Conservation (phyloP, 345 rosid species). For the Rhizophora apiculata region DNA sequence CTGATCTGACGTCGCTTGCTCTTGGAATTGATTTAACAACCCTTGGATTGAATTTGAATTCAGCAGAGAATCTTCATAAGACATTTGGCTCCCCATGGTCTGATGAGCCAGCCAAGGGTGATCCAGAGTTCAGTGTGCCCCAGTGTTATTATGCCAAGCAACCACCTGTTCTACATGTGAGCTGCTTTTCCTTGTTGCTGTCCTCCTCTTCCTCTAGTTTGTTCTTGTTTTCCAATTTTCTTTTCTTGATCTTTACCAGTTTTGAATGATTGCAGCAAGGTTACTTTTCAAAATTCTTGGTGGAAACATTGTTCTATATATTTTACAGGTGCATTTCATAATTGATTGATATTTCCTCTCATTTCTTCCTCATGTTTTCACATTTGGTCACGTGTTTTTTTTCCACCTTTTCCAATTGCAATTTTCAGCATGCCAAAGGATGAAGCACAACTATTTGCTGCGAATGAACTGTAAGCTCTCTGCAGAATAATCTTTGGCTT, state of each 20-base stretch:
- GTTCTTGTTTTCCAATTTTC: background rate
- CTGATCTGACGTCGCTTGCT: slow-evolving; percentile 74
- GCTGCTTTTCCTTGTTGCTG: slow-evolving; percentile 9
- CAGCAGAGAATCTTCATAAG: slow-evolving; percentile 87
- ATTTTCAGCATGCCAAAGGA: slow-evolving; percentile 93
- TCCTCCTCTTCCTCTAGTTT: background rate
- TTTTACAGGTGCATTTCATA: slow-evolving; percentile 70
- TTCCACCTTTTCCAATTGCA: background rate
- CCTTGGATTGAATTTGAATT: slow-evolving; percentile 88
- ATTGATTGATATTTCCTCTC: background rate
- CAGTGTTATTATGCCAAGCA: slow-evolving; percentile 86
- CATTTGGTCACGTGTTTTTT: background rate
- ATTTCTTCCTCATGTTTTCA: background rate
- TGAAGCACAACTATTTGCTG: slow-evolving; percentile 87
- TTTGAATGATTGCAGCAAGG: slow-evolving; percentile 62
- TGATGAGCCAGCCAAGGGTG: slow-evolving; percentile 91
- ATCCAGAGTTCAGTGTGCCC: slow-evolving; percentile 88
- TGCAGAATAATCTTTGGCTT: background rate
- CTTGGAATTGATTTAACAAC: slow-evolving; percentile 95
- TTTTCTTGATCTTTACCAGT: slow-evolving; percentile 4
- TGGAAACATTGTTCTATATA: slow-evolving; percentile 72
- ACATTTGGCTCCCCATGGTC: slow-evolving; percentile 99
- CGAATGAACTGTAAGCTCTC: slow-evolving; percentile 84
- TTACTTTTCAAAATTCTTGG: slow-evolving; percentile 68
- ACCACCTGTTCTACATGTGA: slow-evolving; percentile 78